Conservation (phyloP, 1,284 basidiomycete species). For the Cryptococcus amylolentus region DNA sequence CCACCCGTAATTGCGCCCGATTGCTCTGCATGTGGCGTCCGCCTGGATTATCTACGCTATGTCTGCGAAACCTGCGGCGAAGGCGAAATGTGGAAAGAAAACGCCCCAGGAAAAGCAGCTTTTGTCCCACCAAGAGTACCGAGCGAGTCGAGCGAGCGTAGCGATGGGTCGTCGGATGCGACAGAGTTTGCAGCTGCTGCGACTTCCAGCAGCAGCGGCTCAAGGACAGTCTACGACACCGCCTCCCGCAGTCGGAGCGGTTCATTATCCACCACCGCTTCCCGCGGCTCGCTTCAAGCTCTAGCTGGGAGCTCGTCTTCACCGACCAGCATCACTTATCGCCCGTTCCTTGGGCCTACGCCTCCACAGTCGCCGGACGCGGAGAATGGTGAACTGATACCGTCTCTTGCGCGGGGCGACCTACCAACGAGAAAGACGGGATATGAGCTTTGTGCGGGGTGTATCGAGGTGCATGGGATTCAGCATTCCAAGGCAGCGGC, state of each 20-base stretch:
- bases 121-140: slow-evolving; percentile 17
- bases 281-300: slow-evolving; percentile 13
- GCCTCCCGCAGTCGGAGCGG: slow-evolving; percentile 16
- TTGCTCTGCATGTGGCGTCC: slow-evolving; percentile 72
- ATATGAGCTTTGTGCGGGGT: slow-evolving; percentile 76
- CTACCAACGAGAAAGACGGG: slow-evolving; percentile 52
- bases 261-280: slow-evolving; percentile 24
- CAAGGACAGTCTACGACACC: slow-evolving; percentile 21
- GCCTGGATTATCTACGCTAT: slow-evolving; percentile 75
- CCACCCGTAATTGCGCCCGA: slow-evolving; percentile 65
- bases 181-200: slow-evolving; percentile 17
- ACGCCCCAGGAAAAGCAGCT: slow-evolving; percentile 25
- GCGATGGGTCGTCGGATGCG: slow-evolving; percentile 22
- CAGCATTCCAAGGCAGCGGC: slow-evolving; percentile 58
- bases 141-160: slow-evolving; percentile 10
- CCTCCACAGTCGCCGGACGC: slow-evolving; percentile 14
- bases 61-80: slow-evolving; percentile 81
- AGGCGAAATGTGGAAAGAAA: slow-evolving; percentile 48
- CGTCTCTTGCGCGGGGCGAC: not conserved
- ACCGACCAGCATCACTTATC: slow-evolving; percentile 14
- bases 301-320: slow-evolving; percentile 18
- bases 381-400: not conserved
- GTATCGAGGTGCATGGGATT: slow-evolving; percentile 71
- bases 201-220: slow-evolving; percentile 8
- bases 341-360: slow-evolving; percentile 3